Base-by-base conservation (phyloP, 352 stramenopile genomes). In the Phytophthora brassicae region DNA sequence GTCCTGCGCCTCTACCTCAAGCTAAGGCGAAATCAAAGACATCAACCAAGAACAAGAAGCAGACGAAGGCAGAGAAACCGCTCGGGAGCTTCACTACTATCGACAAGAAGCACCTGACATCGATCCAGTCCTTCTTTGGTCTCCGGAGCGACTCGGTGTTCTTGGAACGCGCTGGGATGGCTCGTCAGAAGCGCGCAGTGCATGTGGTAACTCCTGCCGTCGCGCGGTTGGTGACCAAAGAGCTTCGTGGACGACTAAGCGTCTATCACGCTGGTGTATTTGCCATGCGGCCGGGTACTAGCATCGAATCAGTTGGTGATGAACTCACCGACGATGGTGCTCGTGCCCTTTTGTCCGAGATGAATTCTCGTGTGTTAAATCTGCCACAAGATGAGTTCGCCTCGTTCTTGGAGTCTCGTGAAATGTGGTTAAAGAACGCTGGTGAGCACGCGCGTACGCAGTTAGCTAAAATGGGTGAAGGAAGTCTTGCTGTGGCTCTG, bases 371-470 rank as follows among this genome's bases (percentile, higher is more conserved):
- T 35, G 75, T 91, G 33, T 54, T 89, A 16, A 75, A 70, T 50
- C 66, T 91, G 13, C 74, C 81, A 6, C 81, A 88, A 66, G 72
- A 74, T 39, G 79, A 91, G 63, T 93, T 93, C 38, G 70, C 75
- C 19, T 61, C 67, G 9, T 75, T 93, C 23, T 68, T 93, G 53
- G 31, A 72, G 38, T 81, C 74, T 36, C 85, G 82, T 23, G 80
- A 93, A 55, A 83, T 83, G 70, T 93, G 84, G 84, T 57, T 93
- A 33, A 86, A 89, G 66, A 76, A 91, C 64, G 77, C 81, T n/a
- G 83, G 78, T 11, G 72, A 88, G 4, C 42, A 70, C n/a, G 79
- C 79, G 17, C 68, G 76, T 26, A 61, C 75, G 4, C 71, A 81
- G 38, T 60, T 93, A 38, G 49, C 61, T 12, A 61, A 80, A 19